Evolutionary conservation across 139 green algal genomes (phyloP).

Genomic region (Picochlorum sp.): DNA sequence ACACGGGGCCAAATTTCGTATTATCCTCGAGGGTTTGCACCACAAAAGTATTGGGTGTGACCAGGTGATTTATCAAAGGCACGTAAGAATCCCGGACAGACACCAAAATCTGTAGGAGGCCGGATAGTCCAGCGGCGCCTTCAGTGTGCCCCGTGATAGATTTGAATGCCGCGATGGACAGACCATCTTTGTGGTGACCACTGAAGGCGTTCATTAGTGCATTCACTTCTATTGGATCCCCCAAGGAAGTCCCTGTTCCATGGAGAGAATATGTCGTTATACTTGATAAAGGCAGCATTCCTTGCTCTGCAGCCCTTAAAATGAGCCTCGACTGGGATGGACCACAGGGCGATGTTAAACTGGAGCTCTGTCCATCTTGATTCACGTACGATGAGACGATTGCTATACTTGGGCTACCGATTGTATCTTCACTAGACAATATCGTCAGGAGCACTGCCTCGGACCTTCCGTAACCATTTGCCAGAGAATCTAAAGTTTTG

Average conservation of each 20-base stretch:
- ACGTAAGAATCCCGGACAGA: conserved; percentile 2
- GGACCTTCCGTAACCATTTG: conserved; percentile 52
- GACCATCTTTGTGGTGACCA: conserved; percentile 1
- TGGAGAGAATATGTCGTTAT: conserved; percentile 38
- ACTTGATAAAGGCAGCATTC: not conserved
- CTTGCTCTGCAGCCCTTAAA: conserved; percentile 28
- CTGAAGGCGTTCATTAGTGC: conserved; percentile 24
- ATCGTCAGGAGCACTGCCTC: conserved; percentile 30
- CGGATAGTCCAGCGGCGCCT: conserved; percentile 45
- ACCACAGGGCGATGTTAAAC: conserved; percentile 72
- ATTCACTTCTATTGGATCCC: conserved; percentile 77
- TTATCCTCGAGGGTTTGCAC: conserved; percentile 2
- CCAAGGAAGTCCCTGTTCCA: conserved; percentile 60
- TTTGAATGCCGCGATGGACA: conserved; percentile 34
- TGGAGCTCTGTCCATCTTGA: conserved; percentile 75
- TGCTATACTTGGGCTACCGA: conserved; percentile 17
- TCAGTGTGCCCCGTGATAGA: conserved; percentile 48
- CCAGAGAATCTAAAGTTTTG: conserved; percentile 41
- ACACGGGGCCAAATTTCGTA: conserved; percentile 1
- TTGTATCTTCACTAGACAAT: not conserved
- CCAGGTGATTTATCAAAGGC: conserved; percentile 49
- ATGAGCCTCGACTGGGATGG: conserved; percentile 57
- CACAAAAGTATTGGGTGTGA: conserved; percentile 46
- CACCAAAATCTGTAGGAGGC: conserved; percentile 41
- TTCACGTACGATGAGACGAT: conserved; percentile 59